Evolutionary conservation across 305 asterid species (phyloP).

Genomic region (Solanum hybrid): DNA sequence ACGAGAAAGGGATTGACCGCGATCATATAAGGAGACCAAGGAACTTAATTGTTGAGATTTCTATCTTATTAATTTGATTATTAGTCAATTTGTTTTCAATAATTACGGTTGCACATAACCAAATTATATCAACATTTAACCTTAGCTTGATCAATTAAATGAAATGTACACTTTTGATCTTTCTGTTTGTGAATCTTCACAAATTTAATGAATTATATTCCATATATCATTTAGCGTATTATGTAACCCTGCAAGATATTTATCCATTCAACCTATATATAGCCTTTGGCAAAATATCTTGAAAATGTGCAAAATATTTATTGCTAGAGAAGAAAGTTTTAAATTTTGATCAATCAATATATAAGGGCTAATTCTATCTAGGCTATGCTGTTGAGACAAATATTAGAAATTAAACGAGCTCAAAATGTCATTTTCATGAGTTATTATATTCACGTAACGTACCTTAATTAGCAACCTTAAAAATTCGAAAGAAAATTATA

Average conservation of each 20-base stretch:
- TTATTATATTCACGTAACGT: background rate
- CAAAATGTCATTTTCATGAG: background rate
- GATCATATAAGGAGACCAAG: too few species aligned
- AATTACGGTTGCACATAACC: too few species aligned
- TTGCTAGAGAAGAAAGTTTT: background rate
- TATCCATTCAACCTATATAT: background rate
- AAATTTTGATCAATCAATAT: too few species aligned
- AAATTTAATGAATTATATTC: too few species aligned
- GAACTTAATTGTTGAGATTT: too few species aligned
- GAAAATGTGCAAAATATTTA: background rate
- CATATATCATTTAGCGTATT: background rate
- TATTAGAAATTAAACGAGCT: background rate
- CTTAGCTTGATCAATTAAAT: too few species aligned
- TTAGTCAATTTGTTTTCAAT: too few species aligned
- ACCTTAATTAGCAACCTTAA: background rate
- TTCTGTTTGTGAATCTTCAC: too few species aligned
- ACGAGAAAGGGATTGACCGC: too few species aligned
- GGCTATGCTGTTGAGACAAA: background rate
- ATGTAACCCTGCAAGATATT: background rate
- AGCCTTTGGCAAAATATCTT: background rate
- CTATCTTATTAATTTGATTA: too few species aligned
- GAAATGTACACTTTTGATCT: too few species aligned
- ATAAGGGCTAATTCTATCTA: background rate
- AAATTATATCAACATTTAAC: too few species aligned
- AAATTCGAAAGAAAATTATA: background rate